Evolutionary conservation across 75 land plant genomes (phyloP), one percentile per base, ranked within the genome.

Genomic region (Picea sitchensis): DNA sequence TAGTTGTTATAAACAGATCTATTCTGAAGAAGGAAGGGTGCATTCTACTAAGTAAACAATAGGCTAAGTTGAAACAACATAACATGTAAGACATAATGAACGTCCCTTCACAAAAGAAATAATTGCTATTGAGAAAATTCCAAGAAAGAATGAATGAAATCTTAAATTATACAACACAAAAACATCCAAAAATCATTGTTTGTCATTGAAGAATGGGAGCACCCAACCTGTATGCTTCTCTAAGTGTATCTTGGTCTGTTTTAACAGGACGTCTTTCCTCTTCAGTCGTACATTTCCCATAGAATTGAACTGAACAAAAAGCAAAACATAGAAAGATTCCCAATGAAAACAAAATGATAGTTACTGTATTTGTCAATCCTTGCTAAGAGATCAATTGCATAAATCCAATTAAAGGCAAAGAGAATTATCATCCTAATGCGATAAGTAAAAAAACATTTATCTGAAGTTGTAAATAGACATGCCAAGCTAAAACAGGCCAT

Each of bases 241-340:
- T 83, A 41, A 96, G 78, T 14, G 93, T 92, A 65, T 96, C 98
- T 36, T 85, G 86, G 83, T 96, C 98, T 61, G 98, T 96, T 86
- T 85, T 96, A 21, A 92, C 32, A 17, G 93, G 96, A 17, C 81
- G 59, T 32, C 78, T 82, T 58, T 61, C 65, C 14, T 72, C 14
- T 30, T 54, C 13, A 41, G 78, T 60, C 15, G 68, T 79, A 61
- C 76, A 41, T 26, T 83, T 82, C 60, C 93, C 93, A 84, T 93
- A 93, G 59, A 84, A 88, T 9, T 34, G 64, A 77, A 82, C 95
- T 92, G 86, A 59, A 76, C 34, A 59, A 51, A 21, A 78, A 58
- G 32, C 34, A 75, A 58, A 57, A 75, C 5, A 75, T 5, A 5
- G 4, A 31, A 62, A 38, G 32, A 57, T 51, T 47, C 12, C 1